Conservation (phyloP, 2,329 filamentous ascomycete genomes). For the Fusarium transvaalense region DNA sequence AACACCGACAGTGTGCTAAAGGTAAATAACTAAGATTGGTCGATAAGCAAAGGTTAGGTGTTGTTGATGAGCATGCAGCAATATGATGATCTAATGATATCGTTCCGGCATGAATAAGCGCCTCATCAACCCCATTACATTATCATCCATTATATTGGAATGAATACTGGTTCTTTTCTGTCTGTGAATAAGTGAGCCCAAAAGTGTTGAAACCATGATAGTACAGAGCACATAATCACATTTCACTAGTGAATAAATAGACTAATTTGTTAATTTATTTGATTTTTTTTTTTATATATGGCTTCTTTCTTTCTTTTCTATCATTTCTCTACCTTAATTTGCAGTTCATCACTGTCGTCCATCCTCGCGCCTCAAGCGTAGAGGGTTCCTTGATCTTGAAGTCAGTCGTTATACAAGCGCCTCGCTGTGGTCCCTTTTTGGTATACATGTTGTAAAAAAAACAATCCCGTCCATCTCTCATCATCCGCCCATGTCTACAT, state of each 20-base stretch:
- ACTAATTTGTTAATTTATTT: slow-evolving; percentile 3
- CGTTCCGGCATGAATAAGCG: background rate
- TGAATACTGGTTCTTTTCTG: background rate
- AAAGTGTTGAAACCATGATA: background rate
- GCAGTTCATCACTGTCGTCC: slow-evolving; percentile 25
- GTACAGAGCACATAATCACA: background rate
- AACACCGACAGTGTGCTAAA: too few relatives aligned
- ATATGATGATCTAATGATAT: background rate
- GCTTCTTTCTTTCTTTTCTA: slow-evolving; percentile 12
- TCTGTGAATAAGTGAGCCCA: background rate
- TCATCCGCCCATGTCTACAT: slow-evolving; percentile 14
- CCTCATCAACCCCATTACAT: background rate
- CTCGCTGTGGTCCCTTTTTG: slow-evolving; percentile 40
- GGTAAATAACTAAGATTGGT: too few relatives aligned
- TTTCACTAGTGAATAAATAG: background rate
- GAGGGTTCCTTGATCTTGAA: slow-evolving; percentile 20
- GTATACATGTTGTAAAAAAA: slow-evolving; percentile 26
- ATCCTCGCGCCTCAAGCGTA: slow-evolving; percentile 35
- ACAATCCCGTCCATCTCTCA: slow-evolving; percentile 17
- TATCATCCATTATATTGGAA: background rate
- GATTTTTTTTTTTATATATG: slow-evolving; percentile 9
- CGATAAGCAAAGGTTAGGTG: too few relatives aligned
- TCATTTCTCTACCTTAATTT: slow-evolving; percentile 20
- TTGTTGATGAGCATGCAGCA: too few relatives aligned
- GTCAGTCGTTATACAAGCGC: slow-evolving; percentile 35